Base-by-base conservation (phyloP, 805 yeast genomes). In the Schwanniomyces polymorphus region DNA sequence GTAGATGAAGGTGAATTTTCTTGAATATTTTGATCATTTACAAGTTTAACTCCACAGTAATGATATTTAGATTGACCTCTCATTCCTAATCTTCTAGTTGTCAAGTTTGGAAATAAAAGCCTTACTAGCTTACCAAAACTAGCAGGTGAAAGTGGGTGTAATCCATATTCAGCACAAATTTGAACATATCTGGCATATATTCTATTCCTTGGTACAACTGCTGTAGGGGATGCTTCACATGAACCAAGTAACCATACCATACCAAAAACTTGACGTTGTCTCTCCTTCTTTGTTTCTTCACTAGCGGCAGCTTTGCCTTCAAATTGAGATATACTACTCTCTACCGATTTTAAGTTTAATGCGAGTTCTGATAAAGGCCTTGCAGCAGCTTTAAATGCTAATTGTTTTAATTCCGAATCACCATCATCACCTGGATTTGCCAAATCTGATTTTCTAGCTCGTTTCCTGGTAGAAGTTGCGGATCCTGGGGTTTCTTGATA, bases 41-140 rank as follows among this genome's bases (percentile, higher is more conserved):
- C 58, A 23, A 77, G 55, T 53, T 75, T 77, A 44, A 91, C 74
- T 2, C 96, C 96, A 64, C 92, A 86, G 59, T 88, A 90, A 62
- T 89, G 95, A 64, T 91, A 91, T 60, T 86, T 86, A 17, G 92
- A 83, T 58, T 85, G 86, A 2, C 91, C 91, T 42, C 96, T 74
- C 63, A 84, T 81, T 1, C 97, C 97, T 44, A 90, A 70, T 45
- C 97, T 75, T 52, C 95, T 77, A 0, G 94, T 86, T 27, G 83
- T 81, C 50, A 88, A 70, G 45, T 73, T 71, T 0, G 96, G 94
- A 56, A 78, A 86, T 4, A 81, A 65, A 4, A 84, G 70, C 48
- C 84, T 74, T 16, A 88, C 88, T 38, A 86, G 68, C 57, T 85
- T 87, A 4, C 96, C 96, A 58, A 89, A 80, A 2, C 88, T 81